A percentile compares a stretch with the other conserved stretches of the same genome.
Conservation (phyloP, 202 grass and related monocot species). For the Carex arenaria region DNA sequence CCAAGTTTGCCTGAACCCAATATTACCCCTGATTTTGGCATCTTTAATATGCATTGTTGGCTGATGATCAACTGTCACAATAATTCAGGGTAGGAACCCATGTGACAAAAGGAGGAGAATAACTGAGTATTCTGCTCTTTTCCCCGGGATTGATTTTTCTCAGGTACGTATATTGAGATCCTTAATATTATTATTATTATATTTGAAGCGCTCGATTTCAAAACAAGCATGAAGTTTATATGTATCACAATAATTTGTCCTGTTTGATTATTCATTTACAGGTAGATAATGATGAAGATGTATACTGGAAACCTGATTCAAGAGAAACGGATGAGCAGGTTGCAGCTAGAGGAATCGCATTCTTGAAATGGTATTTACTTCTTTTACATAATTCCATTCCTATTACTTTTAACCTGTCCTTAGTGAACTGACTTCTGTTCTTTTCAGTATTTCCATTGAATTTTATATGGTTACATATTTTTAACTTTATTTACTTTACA, state of each 20-base stretch:
- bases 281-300: conserved; percentile 86
- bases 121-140: conserved; percentile 58
- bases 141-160: conserved; percentile 91
- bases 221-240: not conserved
- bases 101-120: conserved; percentile 90
- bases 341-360: conserved; percentile 64
- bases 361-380: conserved; percentile 66
- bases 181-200: not conserved
- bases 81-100: conserved; percentile 49
- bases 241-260: not conserved
- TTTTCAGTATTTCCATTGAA: not conserved
- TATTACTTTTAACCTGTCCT: not conserved
- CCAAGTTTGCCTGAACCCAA: not conserved
- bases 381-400: not conserved
- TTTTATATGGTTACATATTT: not conserved
- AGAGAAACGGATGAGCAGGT: conserved; percentile 62
- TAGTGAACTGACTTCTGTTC: not conserved
- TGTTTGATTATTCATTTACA: conserved; percentile 22
- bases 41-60: not conserved
- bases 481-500: not conserved
- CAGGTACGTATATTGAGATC: conserved; percentile 31
- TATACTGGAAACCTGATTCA: conserved; percentile 65
- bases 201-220: not conserved
- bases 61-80: not conserved
- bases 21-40: not conserved